Evolutionary conservation across 768 basidiomycete species (phyloP), one percentile per base, ranked within the genome.

Genomic region (Vararia minispora): DNA sequence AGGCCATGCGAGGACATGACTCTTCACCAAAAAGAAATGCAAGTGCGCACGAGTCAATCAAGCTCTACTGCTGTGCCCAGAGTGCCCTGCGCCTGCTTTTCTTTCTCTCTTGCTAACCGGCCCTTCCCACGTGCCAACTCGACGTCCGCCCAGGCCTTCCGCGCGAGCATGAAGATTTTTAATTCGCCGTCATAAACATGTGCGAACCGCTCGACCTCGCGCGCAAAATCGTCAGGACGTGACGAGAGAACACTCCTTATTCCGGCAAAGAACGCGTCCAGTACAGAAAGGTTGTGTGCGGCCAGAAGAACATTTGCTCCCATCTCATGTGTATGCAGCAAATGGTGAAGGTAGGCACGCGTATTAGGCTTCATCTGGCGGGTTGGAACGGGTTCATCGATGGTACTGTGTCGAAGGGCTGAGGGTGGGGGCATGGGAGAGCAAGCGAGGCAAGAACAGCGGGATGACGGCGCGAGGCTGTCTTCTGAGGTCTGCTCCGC

Each of bases 311-410:
- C 53, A 47, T 91, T 85, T 1, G 85, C 79, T 0, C 79, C 74
- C 88, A 92, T 90, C 56, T 92, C 89, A 56, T 91, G 89, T 5
- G 88, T 88, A 36, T 81, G 78, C 25, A 90, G 61, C 11, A 92
- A 71, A 49, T 92, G 88, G 52, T 92, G 86, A 22, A 88, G 35
- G 47, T 91, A 92, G 2, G 82, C 80, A 16, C 65, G 59, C n/a
- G 60, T 64, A 45, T 55, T 62, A 1, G 63, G 55, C 8, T 51
- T 47, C 18, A 42, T 40, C 4, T 28, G 3, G 11, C 69, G 65
- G 4, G 66, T 44, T 63, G 45, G 60, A 62, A 2, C 31, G 14
- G 30, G 27, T 14, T 43, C 46, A 20, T 50, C 52, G 14, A 49
- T 28, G 14, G 32, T 29, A 28, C 53, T 50, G 16, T 52, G 53